Evolutionary conservation across 202 grass and related monocot genomes (phyloP).

Genomic region (Bolboschoenoplectus hybrid): DNA sequence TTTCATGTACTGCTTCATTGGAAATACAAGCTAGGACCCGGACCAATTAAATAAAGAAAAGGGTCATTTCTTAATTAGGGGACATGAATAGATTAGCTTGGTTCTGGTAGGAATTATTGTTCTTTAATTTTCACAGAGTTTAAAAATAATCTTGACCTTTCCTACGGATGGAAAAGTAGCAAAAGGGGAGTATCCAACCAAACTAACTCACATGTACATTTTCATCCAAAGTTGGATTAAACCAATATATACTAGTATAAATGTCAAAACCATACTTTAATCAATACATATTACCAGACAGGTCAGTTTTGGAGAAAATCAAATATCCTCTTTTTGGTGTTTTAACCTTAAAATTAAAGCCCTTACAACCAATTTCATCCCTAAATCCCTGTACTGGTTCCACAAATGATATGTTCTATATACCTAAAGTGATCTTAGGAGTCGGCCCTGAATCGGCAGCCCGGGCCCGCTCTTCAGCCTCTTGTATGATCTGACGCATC

Average conservation of each 20-base stretch:
- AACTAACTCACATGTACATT: not conserved
- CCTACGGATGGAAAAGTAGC: not conserved
- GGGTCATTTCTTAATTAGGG: not conserved
- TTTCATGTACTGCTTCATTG: not conserved
- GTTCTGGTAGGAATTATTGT: not conserved
- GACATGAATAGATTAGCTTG: not conserved
- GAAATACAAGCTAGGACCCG: not conserved
- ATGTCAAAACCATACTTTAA: not conserved
- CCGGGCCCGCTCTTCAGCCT: constrained; percentile 70
- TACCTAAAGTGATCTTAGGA: constrained; percentile 80
- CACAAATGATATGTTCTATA: constrained; percentile 26
- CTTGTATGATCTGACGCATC: constrained; percentile 71
- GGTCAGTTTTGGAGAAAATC: not conserved
- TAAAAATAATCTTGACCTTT: not conserved
- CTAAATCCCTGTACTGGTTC: not conserved
- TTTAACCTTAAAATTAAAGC: not conserved
- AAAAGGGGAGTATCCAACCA: constrained; percentile 1
- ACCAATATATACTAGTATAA: not conserved
- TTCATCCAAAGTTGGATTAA: not conserved
- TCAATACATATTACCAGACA: not conserved
- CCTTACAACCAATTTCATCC: not conserved
- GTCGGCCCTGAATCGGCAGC: constrained; percentile 58
- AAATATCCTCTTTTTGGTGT: not conserved
- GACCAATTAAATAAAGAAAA: not conserved
- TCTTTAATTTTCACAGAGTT: not conserved